phyloP scores from a whole-genome alignment of 1,284 basidiomycete genomes.

The Xerocomus nothofagi region DNA sequence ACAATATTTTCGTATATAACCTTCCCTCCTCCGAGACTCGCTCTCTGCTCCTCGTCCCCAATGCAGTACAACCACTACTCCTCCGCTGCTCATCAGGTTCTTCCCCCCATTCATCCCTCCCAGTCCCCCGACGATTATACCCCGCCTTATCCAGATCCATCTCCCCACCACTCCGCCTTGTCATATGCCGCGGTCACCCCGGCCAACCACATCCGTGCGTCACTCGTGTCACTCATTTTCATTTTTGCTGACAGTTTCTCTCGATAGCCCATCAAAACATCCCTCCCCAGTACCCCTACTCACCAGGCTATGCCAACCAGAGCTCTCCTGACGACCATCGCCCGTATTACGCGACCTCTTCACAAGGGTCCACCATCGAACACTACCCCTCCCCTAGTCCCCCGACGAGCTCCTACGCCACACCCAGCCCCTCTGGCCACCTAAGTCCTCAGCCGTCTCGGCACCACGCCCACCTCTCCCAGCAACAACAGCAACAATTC shows the following conservation, averaged over 20 bases:
- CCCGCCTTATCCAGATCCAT: constrained; percentile 26
- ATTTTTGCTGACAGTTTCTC: constrained; percentile 10
- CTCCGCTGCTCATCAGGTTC: constrained; percentile 21
- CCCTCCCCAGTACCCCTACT: constrained; percentile 22
- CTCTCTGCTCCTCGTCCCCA: constrained; percentile 10
- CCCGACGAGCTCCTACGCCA: constrained; percentile 23
- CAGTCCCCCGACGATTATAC: constrained; percentile 25
- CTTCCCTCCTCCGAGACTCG: constrained; percentile 13
- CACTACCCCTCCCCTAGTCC: constrained; percentile 26
- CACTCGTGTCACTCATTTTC: constrained; percentile 4
- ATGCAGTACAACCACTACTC: constrained; percentile 35
- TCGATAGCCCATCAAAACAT: constrained; percentile 24
- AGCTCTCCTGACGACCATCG: constrained; percentile 26
- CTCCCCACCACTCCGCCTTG: constrained; percentile 26
- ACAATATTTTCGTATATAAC: constrained; percentile 36
- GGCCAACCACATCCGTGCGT: constrained; percentile 26
- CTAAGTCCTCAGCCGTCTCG: constrained; percentile 31
- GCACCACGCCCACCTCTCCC: constrained; percentile 31
- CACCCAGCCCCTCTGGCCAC: constrained; percentile 30
- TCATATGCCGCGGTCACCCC: constrained; percentile 31
- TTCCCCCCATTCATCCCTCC: constrained; percentile 13
- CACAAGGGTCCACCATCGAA: constrained; percentile 19
- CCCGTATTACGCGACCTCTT: constrained; percentile 27
- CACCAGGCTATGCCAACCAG: constrained; percentile 26
- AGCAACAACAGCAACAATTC: constrained; percentile 38